Conservation (phyloP, 2,329 filamentous ascomycete genomes). For the Fusarium brevicatenulatum region DNA sequence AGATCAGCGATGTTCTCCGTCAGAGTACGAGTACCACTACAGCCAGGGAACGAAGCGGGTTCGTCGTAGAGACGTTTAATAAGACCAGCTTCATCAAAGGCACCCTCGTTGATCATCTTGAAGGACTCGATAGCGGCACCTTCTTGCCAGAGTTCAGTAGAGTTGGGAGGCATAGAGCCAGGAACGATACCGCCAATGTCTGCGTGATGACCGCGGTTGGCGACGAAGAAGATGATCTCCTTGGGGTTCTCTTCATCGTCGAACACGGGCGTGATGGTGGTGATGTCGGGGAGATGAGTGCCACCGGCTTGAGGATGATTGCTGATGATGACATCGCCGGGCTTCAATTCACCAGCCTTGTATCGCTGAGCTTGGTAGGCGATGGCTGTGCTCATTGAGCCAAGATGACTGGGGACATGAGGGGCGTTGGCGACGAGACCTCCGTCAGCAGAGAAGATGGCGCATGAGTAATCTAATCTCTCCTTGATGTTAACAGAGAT, state of each 20-base stretch:
- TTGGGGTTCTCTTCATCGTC: constrained; percentile 43
- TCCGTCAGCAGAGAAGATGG: constrained; percentile 75
- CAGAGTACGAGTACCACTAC: constrained; percentile 73
- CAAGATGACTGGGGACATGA: constrained; percentile 36
- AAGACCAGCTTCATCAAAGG: constrained; percentile 56
- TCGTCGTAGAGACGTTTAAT: constrained; percentile 67
- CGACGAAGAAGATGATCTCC: constrained; percentile 49
- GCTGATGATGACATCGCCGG: constrained; percentile 37
- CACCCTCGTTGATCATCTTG: constrained; percentile 44
- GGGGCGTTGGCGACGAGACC: constrained; percentile 36
- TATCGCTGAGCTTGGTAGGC: constrained; percentile 35
- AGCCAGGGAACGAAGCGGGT: constrained; percentile 38
- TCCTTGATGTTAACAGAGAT: constrained; percentile 84
- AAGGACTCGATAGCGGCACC: constrained; percentile 63
- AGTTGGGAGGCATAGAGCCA: constrained; percentile 79
- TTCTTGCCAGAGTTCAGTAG: constrained; percentile 67
- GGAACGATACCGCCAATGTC: constrained; percentile 70
- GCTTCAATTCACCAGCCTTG: constrained; percentile 33
- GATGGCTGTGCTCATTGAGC: constrained; percentile 38
- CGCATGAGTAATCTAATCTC: constrained; percentile 81
- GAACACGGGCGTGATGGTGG: constrained; percentile 45
- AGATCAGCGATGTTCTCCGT: constrained; percentile 87
- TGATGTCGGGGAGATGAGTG: constrained; percentile 44
- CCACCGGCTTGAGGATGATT: constrained; percentile 44
- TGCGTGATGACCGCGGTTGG: constrained; percentile 48